Evolutionary conservation across 495 filamentous ascomycete species (phyloP).

Genomic region (Aspergillus avenaceus): DNA sequence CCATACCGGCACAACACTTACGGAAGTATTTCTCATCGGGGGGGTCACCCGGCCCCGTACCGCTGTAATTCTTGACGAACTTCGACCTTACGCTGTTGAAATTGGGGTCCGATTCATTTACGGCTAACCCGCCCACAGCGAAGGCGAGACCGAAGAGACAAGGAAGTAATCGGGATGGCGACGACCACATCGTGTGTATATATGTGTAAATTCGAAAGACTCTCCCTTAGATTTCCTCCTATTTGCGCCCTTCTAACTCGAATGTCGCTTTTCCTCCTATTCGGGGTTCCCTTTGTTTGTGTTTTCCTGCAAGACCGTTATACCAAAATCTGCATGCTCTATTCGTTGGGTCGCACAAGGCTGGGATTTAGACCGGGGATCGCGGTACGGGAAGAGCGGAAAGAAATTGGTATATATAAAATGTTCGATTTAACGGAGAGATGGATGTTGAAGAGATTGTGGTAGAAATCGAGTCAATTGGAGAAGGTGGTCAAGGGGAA

Average conservation of each 20-base stretch:
- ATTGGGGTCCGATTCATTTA: constrained; percentile 22
- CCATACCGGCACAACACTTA: constrained; percentile 29
- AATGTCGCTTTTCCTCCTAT: not conserved
- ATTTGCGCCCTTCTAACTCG: not conserved
- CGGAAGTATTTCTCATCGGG: constrained; percentile 55
- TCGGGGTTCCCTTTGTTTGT: not conserved
- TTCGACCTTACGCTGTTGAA: constrained; percentile 41
- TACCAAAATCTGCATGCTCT: not conserved
- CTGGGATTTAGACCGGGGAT: not conserved
- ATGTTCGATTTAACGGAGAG: not conserved
- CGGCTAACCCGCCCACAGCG: constrained; percentile 5
- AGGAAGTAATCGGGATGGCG: constrained; percentile 11
- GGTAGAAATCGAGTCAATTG: not conserved
- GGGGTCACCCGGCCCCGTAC: constrained; percentile 36
- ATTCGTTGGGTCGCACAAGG: not conserved
- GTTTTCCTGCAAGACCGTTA: not conserved
- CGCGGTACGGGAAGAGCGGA: not conserved
- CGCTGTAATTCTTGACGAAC: constrained; percentile 45
- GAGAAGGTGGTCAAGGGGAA: not conserved
- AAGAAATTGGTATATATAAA: not conserved
- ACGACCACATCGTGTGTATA: constrained; percentile 10
- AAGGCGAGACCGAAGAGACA: constrained; percentile 17
- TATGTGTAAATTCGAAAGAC: not conserved
- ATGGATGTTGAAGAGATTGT: not conserved
- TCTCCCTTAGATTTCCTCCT: not conserved